Conservation (phyloP, 2,329 filamentous ascomycete genomes). For the Elsinoe perseae region DNA sequence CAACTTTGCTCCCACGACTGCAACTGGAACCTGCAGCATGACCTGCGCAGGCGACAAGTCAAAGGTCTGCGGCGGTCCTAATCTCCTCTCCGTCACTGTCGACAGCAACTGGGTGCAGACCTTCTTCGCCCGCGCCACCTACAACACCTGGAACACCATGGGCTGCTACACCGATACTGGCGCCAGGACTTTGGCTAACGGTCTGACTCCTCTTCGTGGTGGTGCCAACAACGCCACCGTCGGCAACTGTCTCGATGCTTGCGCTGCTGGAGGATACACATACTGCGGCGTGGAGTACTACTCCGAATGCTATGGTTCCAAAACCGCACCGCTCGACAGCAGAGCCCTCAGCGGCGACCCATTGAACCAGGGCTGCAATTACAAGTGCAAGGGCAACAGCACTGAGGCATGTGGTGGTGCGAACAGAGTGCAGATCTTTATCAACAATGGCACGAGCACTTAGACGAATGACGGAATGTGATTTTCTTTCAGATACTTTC, state of each 20-base stretch:
- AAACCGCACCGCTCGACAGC: slow-evolving; percentile 17
- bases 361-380: slow-evolving; percentile 24
- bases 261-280: slow-evolving; percentile 20
- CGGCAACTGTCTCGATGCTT: slow-evolving; percentile 25
- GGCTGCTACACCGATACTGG: slow-evolving; percentile 24
- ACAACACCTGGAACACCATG: slow-evolving; percentile 23
- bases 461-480: not conserved
- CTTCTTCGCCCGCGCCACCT: slow-evolving; percentile 23
- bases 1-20: slow-evolving; percentile 2
- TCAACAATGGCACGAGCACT: slow-evolving; percentile 22
- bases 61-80: slow-evolving; percentile 27
- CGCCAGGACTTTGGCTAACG: slow-evolving; percentile 20
- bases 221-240: slow-evolving; percentile 24
- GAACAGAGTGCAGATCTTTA: slow-evolving; percentile 24
- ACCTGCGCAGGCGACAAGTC: slow-evolving; percentile 25
- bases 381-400: slow-evolving; percentile 25
- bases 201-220: slow-evolving; percentile 21
- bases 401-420: slow-evolving; percentile 28
- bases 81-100: slow-evolving; percentile 23
- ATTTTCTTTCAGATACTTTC: not conserved
- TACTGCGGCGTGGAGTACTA: slow-evolving; percentile 27
- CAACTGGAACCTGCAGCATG: slow-evolving; percentile 21
- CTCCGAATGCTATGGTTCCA: slow-evolving; percentile 24
- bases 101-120: slow-evolving; percentile 23
- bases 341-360: slow-evolving; percentile 21